Conservation (phyloP, 768 basidiomycete genomes). For the Leccinum ochraceum region DNA sequence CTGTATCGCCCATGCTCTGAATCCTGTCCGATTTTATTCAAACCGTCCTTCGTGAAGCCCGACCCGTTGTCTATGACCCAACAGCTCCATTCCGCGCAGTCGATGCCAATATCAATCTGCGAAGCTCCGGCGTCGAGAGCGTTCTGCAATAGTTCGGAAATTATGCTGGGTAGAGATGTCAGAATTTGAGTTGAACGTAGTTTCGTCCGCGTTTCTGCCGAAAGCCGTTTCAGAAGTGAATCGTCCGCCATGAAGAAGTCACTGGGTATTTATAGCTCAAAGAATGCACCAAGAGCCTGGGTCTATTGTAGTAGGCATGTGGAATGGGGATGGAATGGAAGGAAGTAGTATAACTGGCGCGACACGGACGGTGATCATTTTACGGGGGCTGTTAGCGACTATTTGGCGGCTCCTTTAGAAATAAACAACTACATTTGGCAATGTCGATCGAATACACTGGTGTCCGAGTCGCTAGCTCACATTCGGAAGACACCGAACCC, state of each 20-base stretch:
- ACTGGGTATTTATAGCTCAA: not conserved
- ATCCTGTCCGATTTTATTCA: conserved; percentile 54
- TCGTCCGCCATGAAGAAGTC: conserved; percentile 20
- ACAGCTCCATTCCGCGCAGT: conserved; percentile 77
- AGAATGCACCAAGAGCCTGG: conserved; percentile 1
- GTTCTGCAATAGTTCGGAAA: conserved; percentile 89
- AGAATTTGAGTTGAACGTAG: conserved; percentile 85
- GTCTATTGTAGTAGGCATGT: not conserved
- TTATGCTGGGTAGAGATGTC: conserved; percentile 75
- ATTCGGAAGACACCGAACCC: conserved; percentile 93
- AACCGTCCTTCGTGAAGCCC: conserved; percentile 66
- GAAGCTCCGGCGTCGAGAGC: conserved; percentile 78
- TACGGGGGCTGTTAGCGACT: conserved; percentile 6
- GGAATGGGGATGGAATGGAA: not conserved
- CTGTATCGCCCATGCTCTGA: conserved; percentile 64
- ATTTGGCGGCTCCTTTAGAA: conserved; percentile 25
- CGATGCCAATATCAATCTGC: conserved; percentile 69
- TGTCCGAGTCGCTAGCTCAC: conserved; percentile 41
- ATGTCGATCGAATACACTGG: conserved; percentile 18
- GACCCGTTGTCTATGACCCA: conserved; percentile 85
- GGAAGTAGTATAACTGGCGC: not conserved
- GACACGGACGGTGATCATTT: not conserved
- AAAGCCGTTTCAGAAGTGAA: conserved; percentile 42
- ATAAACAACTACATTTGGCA: conserved; percentile 31
- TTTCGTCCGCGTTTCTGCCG: conserved; percentile 60